phyloP scores from a whole-genome alignment of 176 grass and related monocot species.

The Cymbopogon citratus region DNA sequence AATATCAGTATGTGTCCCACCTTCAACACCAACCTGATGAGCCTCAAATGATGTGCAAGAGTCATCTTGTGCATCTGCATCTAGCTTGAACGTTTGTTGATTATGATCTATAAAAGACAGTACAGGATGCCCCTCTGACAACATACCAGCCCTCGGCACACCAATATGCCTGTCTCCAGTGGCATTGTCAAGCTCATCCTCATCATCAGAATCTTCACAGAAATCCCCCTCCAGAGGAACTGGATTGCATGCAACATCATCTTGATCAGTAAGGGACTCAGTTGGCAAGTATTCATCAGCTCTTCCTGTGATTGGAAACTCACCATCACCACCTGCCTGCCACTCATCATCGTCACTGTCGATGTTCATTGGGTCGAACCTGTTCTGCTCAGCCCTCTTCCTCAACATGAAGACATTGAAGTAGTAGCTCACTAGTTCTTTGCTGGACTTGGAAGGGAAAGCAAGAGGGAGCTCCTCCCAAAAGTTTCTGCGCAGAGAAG shows the following conservation, averaged over 20 bases:
- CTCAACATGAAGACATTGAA: constrained; percentile 91
- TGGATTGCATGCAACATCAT: constrained; percentile 37
- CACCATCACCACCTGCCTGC: constrained; percentile 54
- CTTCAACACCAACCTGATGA: constrained; percentile 25
- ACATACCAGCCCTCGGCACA: background rate
- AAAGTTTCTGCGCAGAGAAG: constrained; percentile 60
- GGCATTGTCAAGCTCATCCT: constrained; percentile 23
- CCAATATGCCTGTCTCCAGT: background rate
- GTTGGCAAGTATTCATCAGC: constrained; percentile 57
- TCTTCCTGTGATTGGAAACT: constrained; percentile 27
- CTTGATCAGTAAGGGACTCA: constrained; percentile 61
- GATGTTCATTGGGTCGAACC: constrained; percentile 56
- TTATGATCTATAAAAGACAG: constrained; percentile 27
- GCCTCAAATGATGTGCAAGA: constrained; percentile 77
- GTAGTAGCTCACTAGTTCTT: constrained; percentile 79
- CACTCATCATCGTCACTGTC: constrained; percentile 92
- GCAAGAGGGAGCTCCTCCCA: constrained; percentile 66
- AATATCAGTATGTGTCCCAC: constrained; percentile 14
- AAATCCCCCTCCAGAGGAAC: constrained; percentile 7
- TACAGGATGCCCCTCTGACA: background rate
- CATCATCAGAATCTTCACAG: constrained; percentile 41
- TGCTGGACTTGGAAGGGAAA: constrained; percentile 57
- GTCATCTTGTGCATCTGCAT: constrained; percentile 57
- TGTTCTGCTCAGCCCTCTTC: constrained; percentile 82
- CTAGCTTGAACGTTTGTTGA: constrained; percentile 9